phyloP scores from a whole-genome alignment of 805 yeast genomes.

The Hemisphaericaspora nanyangensis region DNA sequence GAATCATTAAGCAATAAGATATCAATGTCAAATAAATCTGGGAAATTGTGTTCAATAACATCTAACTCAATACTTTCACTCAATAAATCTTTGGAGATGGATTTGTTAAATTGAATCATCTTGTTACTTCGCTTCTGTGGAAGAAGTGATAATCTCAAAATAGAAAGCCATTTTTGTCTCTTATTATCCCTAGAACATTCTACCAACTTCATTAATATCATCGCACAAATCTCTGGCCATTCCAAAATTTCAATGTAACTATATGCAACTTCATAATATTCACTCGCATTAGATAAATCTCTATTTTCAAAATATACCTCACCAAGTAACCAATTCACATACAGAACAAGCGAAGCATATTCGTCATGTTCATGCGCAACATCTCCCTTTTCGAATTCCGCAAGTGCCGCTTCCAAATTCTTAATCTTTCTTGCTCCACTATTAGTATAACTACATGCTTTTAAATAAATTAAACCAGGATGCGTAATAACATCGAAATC shows the following conservation, averaged over 20 bases:
- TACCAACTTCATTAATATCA: conserved; percentile 1
- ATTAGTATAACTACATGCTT: conserved; percentile 21
- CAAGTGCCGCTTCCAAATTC: conserved; percentile 31
- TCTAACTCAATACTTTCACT: conserved; percentile 2
- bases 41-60: conserved; percentile 4
- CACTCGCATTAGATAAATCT: conserved; percentile 16
- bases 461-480: conserved; percentile 26
- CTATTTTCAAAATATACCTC: conserved; percentile 34
- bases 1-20: conserved; percentile 14
- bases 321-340: conserved; percentile 48
- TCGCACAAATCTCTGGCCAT: conserved; percentile 1
- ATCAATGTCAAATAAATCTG: conserved; percentile 14
- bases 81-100: neutral
- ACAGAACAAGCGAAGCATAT: conserved; percentile 12
- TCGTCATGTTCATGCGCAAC: neutral
- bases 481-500: conserved; percentile 24
- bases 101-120: neutral
- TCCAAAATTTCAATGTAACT: neutral
- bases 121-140: neutral
- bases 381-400: neutral
- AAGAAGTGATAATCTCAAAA: conserved; percentile 1
- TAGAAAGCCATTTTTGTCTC: neutral
- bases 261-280: conserved; percentile 13
- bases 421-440: conserved; percentile 26
- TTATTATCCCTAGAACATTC: conserved; percentile 2